Base-by-base conservation (phyloP, 257 asterid genomes). In the Cinchona pubescens region DNA sequence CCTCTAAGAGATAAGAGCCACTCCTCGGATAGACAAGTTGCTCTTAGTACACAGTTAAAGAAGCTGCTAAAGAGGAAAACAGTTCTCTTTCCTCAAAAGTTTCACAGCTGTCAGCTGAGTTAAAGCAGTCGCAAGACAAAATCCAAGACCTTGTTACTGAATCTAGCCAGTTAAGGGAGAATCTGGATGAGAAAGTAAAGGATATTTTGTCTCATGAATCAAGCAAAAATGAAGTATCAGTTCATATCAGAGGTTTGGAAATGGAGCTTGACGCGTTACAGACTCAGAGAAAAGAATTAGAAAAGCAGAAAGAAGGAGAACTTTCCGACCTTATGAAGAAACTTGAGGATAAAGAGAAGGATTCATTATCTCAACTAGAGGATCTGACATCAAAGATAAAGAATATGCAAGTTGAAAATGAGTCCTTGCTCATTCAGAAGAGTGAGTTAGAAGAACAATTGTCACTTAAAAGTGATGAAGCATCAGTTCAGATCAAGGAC, bases 211-310 rank as follows among this genome's bases (percentile, higher is more conserved):
- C 79, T 76, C 91, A 92, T 34, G 97, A 87, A 83, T 64, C 96
- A 73, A 88, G 86, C 85, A 88, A 92, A 84, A 88, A 78, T 79
- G 91, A 89, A 75, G 70, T 87, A 73, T 80, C 87, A 49, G 74
- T 86, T 75, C 92, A 83, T 3, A 7, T 79, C 62, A 90, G 87
- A 83, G 96, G 89, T 61, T 82, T 94, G 83, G 97, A 91, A 73
- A 77, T 79, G 77, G n/a, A 89, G 80, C 90, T 93, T 29, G 88
- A 84, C 82, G 81, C 90, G 21, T 81, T 82, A 40, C 91, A 82
- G 79, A 61, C 79, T 37, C 92, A 82, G 71, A 92, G 81, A 76
- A 77, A 77, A 78, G 97, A 90, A 55, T 65, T 83, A 21, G 96
- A 90, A 83, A 86, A 80, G 81, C 91, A 88, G 79, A 92, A 85